Conservation (phyloP, 108 stramenopile genomes). For the Schizochytrium sp. region DNA sequence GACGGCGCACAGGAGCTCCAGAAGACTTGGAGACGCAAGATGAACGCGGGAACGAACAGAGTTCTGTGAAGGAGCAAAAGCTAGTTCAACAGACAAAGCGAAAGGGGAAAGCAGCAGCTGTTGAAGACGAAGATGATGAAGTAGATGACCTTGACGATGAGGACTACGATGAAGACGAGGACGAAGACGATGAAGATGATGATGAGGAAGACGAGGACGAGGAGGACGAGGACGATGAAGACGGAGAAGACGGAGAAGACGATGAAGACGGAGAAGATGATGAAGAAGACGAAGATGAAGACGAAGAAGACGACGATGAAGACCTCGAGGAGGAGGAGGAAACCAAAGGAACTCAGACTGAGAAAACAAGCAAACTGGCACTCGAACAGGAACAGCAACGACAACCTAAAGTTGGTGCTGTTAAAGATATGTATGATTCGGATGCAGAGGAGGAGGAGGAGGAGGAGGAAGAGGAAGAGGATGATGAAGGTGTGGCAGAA, state of each 20-base stretch:
- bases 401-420: no score
- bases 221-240: background rate
- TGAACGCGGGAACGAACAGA: no score
- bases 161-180: constrained; percentile 27
- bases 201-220: background rate
- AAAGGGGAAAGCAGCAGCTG: background rate
- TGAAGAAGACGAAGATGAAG: background rate
- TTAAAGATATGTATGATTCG: no score
- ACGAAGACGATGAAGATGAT: constrained; percentile 21
- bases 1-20: no score
- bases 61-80: no score
- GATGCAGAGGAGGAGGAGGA: no score
- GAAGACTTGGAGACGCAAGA: no score
- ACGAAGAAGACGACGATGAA: constrained; percentile 13
- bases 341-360: background rate
- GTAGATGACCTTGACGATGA: constrained; percentile 19
- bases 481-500: background rate
- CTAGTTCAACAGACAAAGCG: no score
- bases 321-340: constrained; percentile 2
- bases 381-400: no score
- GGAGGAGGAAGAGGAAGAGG: background rate
- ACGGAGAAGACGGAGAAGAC: background rate
- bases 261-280: constrained; percentile 33
- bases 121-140: constrained; percentile 26
- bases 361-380: no score